Base-by-base conservation (phyloP, 2,329 filamentous ascomycete species). In the Pseudocercospora fijiensis region DNA sequence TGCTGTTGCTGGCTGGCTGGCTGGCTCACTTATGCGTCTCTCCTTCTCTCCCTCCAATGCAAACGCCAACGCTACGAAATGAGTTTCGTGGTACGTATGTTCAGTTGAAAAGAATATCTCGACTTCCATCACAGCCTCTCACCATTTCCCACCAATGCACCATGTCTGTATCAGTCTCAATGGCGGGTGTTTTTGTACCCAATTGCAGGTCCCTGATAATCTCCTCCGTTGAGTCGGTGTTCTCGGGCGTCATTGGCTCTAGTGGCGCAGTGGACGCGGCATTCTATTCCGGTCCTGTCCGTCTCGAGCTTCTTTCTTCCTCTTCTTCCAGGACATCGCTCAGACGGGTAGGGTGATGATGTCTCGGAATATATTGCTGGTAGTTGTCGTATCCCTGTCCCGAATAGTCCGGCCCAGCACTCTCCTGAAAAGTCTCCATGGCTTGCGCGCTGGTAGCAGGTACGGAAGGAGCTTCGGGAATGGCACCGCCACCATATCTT, bases 311-410 rank as follows among this genome's bases (percentile, higher is more conserved):
- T 56, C 74, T 68, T 67, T 76, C 73, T 77, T 96, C 91, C 69
- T 95, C 91, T 67, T 96, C 89, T 73, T 92, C 92, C 73, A 95
- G 84, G 27, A 96, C 92, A 77, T 96, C 92, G 76, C 92, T 96
- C 67, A 96, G 81, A 62, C 93, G 83, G 8, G 92, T 96, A 0
- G 92, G 92, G 77, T 96, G 92, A 70, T 95, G 91, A 76, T 96
- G 92, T 61, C 82, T 76, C 5, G 67, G 65, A 88, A 65, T 66
- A 52, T 66, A 67, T 59, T 64, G 58, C 63, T 69, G 33, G 18
- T 65, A 65, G n/a, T 80, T 78, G 67, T 95, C 88, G 2, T 87
- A 83, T 1, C 85, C 84, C 16, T 92, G 89, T 18, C 73, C 73
- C 67, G 65, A 75, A 71, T 66, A 78, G 70, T 62, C 76, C 65